Percentiles rank a stretch among this genome's conserved stretches.
These are phyloP conservation scores for Cyclostephanos tholiformis DNA, from an alignment of 108 stramenopile genomes.

Conservation along the genomic window DNA sequence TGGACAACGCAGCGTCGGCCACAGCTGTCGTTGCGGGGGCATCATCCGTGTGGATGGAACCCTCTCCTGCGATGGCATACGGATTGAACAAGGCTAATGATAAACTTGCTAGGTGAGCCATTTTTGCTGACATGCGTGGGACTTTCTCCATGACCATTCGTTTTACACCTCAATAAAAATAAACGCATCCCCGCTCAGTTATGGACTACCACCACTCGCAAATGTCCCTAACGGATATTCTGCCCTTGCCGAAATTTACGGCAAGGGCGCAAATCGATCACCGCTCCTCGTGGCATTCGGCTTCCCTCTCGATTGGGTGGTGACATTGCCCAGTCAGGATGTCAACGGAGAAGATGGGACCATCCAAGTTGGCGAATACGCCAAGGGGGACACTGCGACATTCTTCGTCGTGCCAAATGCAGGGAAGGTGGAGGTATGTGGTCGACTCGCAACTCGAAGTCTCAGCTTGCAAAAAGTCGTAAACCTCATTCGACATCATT, in stretches of 20 bases:
- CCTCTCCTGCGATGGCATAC: constrained; percentile 67
- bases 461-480: neutral
- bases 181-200: constrained; percentile 37
- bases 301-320: constrained; percentile 93
- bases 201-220: constrained; percentile 72
- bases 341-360: constrained; percentile 96
- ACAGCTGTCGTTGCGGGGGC: constrained; percentile 52
- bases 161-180: neutral
- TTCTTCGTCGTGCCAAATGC: constrained; percentile 74
- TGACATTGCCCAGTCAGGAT: constrained; percentile 85
- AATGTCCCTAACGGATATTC: constrained; percentile 82
- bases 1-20: constrained; percentile 56
- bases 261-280: constrained; percentile 82
- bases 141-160: neutral
- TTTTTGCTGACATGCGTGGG: neutral
- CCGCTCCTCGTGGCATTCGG: constrained; percentile 85
- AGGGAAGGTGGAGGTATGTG: constrained; percentile 69
- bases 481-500: neutral
- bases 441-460: neutral
- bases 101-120: constrained; percentile 57
- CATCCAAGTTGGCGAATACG: constrained; percentile 93
- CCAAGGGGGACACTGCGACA: constrained; percentile 96
- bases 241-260: constrained; percentile 86
- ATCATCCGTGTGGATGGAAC: constrained; percentile 51
- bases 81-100: constrained; percentile 78